Evolutionary conservation across 1,284 basidiomycete species (phyloP).

Genomic region (Boletus coffeatus): DNA sequence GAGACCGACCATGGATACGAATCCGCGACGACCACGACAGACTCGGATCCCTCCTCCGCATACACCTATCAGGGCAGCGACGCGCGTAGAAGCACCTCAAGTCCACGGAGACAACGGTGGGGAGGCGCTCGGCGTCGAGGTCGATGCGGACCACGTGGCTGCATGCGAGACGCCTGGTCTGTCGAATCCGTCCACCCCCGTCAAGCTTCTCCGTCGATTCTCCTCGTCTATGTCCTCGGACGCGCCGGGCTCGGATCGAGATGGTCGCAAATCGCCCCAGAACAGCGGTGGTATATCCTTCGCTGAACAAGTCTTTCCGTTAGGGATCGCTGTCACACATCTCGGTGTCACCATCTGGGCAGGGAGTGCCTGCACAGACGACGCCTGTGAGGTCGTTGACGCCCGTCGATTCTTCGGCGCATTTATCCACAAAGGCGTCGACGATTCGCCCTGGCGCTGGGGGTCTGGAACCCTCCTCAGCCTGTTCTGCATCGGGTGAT

Average conservation of each 20-base stretch:
- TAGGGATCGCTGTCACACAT: no score
- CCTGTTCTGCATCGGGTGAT: no score
- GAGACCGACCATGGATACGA: slow-evolving; percentile 26
- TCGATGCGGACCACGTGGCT: slow-evolving; percentile 5
- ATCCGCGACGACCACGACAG: slow-evolving; percentile 26
- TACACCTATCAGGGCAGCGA: slow-evolving; percentile 22
- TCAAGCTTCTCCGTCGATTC: slow-evolving; percentile 16
- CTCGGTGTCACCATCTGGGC: no score
- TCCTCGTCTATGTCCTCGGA: neutral
- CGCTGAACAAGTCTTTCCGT: no score
- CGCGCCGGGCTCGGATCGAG: neutral
- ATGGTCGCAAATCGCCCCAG: slow-evolving; percentile 3
- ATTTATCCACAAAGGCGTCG: no score
- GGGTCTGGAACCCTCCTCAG: no score
- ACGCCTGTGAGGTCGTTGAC: neutral
- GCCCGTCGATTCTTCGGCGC: no score
- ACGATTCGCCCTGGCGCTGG: no score
- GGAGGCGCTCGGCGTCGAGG: slow-evolving; percentile 13
- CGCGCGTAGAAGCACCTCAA: slow-evolving; percentile 3
- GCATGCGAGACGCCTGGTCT: slow-evolving; percentile 2
- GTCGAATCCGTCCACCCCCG: slow-evolving; percentile 12
- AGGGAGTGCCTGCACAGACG: no score
- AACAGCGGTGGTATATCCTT: no score
- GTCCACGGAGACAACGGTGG: slow-evolving; percentile 17
- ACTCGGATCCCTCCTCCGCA: slow-evolving; percentile 26